Conservation (phyloP, 257 asterid species). For the Nicotiana paniculata region DNA sequence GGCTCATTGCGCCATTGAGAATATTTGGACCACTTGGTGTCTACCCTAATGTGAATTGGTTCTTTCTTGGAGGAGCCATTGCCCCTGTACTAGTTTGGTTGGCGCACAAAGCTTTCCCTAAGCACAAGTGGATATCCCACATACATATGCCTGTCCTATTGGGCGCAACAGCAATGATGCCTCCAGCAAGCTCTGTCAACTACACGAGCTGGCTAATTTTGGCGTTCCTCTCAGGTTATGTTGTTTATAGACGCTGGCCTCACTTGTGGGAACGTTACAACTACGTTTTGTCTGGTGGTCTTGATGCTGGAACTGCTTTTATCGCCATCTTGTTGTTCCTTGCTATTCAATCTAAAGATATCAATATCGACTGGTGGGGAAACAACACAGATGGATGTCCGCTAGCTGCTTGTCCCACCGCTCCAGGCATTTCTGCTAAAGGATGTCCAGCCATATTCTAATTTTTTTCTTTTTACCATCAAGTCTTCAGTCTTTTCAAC, state of each 20-base stretch:
- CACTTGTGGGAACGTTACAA: constrained; percentile 48
- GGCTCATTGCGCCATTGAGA: constrained; percentile 49
- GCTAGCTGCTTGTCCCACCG: constrained; percentile 47
- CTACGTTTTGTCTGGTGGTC: constrained; percentile 48
- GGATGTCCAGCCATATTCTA: constrained; percentile 31
- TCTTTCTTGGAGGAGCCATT: constrained; percentile 46
- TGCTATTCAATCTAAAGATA: constrained; percentile 12
- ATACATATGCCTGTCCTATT: constrained; percentile 43
- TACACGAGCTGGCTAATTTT: constrained; percentile 45
- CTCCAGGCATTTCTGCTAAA: constrained; percentile 33
- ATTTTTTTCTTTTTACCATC: background rate
- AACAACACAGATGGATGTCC: constrained; percentile 45
- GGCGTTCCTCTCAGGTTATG: constrained; percentile 34
- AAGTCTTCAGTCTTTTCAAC: background rate
- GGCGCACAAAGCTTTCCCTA: constrained; percentile 29
- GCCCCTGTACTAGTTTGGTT: constrained; percentile 38
- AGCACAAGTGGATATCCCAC: constrained; percentile 33
- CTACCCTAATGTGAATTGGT: constrained; percentile 40
- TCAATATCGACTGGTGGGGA: constrained; percentile 50
- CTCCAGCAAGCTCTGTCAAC: constrained; percentile 49
- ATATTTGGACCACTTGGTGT: constrained; percentile 48
- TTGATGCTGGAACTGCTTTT: constrained; percentile 63
- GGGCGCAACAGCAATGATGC: constrained; percentile 44
- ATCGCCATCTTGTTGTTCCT: constrained; percentile 30
- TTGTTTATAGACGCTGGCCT: constrained; percentile 31